These are phyloP conservation scores for Pythium chondricola DNA, from an alignment of 352 stramenopile species.

Conservation along the genomic window DNA sequence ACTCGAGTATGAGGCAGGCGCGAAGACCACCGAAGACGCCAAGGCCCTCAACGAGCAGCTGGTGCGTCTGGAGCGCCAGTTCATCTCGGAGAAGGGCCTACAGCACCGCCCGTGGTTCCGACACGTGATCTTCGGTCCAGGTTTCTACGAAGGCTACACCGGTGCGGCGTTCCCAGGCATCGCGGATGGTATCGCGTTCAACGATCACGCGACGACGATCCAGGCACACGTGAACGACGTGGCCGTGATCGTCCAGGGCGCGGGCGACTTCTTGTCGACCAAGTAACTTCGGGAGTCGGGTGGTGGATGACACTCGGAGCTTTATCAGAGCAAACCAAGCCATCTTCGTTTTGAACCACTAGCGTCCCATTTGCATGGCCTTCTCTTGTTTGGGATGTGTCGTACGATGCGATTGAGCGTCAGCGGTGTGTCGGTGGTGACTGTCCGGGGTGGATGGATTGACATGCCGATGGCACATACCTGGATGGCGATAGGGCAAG, in stretches of 20 bases:
- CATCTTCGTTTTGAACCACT: too few relatives aligned
- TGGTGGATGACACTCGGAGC: too few relatives aligned
- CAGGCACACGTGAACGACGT: conserved; percentile 39
- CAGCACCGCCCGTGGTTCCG: conserved; percentile 54
- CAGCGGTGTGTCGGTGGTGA: too few relatives aligned
- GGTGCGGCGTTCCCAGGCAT: conserved; percentile 45
- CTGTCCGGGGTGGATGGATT: too few relatives aligned
- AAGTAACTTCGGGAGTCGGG: too few relatives aligned
- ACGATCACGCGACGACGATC: conserved; percentile 25
- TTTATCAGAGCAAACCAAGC: too few relatives aligned
- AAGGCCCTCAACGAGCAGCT: conserved; percentile 42
- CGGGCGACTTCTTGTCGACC: conserved; percentile 24
- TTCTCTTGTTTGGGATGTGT: too few relatives aligned
- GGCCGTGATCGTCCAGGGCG: conserved; percentile 24
- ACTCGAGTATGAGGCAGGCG: conserved; percentile 7
- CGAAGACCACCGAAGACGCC: conserved; percentile 2
- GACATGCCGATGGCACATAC: too few relatives aligned
- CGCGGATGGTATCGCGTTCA: conserved; percentile 35
- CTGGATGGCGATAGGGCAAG: too few relatives aligned
- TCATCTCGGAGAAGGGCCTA: conserved; percentile 30
- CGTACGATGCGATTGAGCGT: too few relatives aligned
- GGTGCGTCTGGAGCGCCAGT: conserved; percentile 35
- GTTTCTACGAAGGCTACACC: conserved; percentile 47
- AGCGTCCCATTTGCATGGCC: too few relatives aligned
- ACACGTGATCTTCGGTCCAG: conserved; percentile 53